A percentile compares a stretch with the other conserved stretches of the same genome.
Conservation (phyloP, 306 rosid species). For the Lathyrus aphaca region DNA sequence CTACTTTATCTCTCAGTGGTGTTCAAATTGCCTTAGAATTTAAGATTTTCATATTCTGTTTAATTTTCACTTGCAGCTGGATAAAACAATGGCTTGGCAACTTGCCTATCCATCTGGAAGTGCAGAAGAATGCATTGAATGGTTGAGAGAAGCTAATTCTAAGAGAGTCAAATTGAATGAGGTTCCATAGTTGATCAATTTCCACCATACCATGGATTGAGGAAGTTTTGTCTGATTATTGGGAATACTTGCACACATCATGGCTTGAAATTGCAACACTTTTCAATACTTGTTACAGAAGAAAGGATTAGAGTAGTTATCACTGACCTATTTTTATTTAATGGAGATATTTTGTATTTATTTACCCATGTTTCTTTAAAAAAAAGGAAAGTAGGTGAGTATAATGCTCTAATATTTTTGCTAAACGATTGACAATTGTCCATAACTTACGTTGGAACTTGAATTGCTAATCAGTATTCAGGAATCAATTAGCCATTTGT, state of each 20-base stretch:
- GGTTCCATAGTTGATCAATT: conserved; percentile 10
- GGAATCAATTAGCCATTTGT: neutral
- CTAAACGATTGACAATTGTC: too few species aligned
- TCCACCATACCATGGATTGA: conserved; percentile 10
- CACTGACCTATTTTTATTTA: conserved; percentile 11
- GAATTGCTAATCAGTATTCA: neutral
- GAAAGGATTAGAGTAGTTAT: conserved; percentile 16
- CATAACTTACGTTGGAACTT: too few species aligned
- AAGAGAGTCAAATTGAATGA: conserved; percentile 67
- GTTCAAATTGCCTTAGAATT: conserved; percentile 19
- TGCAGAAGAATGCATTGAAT: conserved; percentile 73
- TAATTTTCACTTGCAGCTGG: conserved; percentile 61
- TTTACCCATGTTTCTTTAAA: too few species aligned
- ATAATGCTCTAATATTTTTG: neutral
- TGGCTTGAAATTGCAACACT: conserved; percentile 22
- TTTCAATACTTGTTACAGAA: too few species aligned
- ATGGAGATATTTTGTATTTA: neutral
- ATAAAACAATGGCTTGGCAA: conserved; percentile 82
- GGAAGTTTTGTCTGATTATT: conserved; percentile 6
- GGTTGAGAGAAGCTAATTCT: conserved; percentile 71
- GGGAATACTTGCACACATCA: neutral
- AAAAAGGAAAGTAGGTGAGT: too few species aligned
- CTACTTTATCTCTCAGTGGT: neutral
- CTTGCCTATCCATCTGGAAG: conserved; percentile 71
- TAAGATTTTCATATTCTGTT: conserved; percentile 15